Conservation (phyloP, 192 early-diverging fungal species). For the Coemansia sp. region DNA sequence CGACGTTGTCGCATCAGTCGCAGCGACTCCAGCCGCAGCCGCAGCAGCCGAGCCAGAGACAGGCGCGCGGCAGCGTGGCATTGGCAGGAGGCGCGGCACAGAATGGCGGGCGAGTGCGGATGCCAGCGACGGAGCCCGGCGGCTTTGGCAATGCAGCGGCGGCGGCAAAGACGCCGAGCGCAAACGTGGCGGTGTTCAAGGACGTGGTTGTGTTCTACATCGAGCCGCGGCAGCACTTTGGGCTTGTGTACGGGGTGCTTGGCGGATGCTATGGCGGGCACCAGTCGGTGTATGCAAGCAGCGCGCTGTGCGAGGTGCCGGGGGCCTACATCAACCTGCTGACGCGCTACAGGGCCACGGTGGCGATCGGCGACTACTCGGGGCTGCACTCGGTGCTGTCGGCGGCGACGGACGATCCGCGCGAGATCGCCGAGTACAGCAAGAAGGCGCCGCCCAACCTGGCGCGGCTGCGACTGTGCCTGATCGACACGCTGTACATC, state of each 20-base stretch:
- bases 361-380: constrained; percentile 70
- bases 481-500: constrained; percentile 67
- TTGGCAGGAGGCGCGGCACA: constrained; percentile 7
- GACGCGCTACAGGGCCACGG: constrained; percentile 66
- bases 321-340: constrained; percentile 71
- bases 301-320: constrained; percentile 61
- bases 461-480: constrained; percentile 59
- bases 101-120: constrained; percentile 1
- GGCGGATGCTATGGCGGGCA: constrained; percentile 72
- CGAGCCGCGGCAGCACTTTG: constrained; percentile 82
- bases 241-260: constrained; percentile 66
- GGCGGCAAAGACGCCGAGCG: constrained; percentile 19
- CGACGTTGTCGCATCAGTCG: constrained; percentile 18
- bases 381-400: constrained; percentile 62
- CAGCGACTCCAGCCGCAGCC: neutral
- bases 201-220: constrained; percentile 68
- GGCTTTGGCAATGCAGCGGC: neutral
- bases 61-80: neutral
- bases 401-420: constrained; percentile 57
- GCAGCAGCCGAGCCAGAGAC: neutral
- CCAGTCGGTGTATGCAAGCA: constrained; percentile 65
- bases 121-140: neutral
- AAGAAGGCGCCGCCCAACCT: constrained; percentile 62
- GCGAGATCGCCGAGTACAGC: constrained; percentile 54
- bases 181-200: constrained; percentile 25